Conservation (phyloP, 805 yeast species). For the Pichia membranifaciens region DNA sequence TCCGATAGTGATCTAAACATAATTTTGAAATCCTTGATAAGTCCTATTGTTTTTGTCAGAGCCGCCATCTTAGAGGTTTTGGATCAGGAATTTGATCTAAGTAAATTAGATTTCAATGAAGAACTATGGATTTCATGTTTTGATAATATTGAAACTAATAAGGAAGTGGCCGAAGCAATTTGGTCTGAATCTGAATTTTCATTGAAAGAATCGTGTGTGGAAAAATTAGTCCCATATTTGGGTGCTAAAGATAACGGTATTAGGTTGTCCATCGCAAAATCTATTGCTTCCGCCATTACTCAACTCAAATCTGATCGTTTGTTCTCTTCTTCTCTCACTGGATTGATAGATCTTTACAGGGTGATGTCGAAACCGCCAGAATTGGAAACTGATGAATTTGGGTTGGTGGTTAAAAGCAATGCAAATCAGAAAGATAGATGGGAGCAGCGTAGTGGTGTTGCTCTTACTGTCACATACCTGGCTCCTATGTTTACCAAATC, state of each 20-base stretch:
- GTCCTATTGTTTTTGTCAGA: conserved; percentile 67
- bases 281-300: conserved; percentile 56
- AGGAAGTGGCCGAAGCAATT: conserved; percentile 67
- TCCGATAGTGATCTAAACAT: conserved; percentile 51
- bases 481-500: conserved; percentile 41
- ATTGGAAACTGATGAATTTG: conserved; percentile 74
- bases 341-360: conserved; percentile 50
- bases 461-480: conserved; percentile 55
- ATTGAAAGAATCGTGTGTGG: conserved; percentile 41
- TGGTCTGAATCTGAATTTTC: conserved; percentile 71
- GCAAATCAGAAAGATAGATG: conserved; percentile 66
- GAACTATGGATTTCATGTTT: conserved; percentile 77
- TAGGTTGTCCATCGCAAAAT: conserved; percentile 64
- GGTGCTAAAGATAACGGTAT: conserved; percentile 57
- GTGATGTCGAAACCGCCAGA: conserved; percentile 65
- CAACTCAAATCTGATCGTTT: conserved; percentile 21
- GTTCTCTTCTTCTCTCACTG: conserved; percentile 34
- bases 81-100: conserved; percentile 74
- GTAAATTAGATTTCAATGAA: conserved; percentile 31
- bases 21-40: conserved; percentile 49
- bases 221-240: conserved; percentile 43
- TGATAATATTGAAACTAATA: conserved; percentile 59
- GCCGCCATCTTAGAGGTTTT: conserved; percentile 73
- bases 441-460: conserved; percentile 81
- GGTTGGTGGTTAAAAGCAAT: conserved; percentile 61